These are phyloP conservation scores for Trichoderma virens DNA, from an alignment of 495 filamentous ascomycete genomes.

Conservation along the genomic window DNA sequence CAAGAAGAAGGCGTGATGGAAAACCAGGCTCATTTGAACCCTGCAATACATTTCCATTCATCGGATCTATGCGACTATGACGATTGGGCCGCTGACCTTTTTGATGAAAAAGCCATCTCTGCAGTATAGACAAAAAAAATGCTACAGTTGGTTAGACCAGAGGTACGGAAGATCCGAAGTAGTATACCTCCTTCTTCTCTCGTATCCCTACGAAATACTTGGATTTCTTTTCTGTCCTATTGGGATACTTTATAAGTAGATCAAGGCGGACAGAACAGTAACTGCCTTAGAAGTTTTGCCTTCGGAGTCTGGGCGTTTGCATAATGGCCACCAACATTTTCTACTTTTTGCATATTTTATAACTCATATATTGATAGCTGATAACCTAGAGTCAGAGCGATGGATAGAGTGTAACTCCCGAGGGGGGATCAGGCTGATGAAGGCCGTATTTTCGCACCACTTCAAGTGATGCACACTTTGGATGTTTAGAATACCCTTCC, in stretches of 20 bases:
- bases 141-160: constrained; percentile 28
- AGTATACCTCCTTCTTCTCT: constrained; percentile 34
- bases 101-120: constrained; percentile 66
- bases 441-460: no score
- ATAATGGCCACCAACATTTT: constrained; percentile 67
- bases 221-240: constrained; percentile 51
- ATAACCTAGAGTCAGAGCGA: constrained; percentile 55
- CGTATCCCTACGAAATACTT: constrained; percentile 62
- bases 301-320: constrained; percentile 60
- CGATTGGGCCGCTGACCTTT: constrained; percentile 61
- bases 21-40: no score
- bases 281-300: constrained; percentile 51
- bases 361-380: constrained; percentile 45
- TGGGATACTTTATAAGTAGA: constrained; percentile 41
- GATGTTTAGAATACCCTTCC: no score
- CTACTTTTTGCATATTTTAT: constrained; percentile 52
- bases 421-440: constrained; percentile 74
- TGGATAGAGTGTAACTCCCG: constrained; percentile 61
- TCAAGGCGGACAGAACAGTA: constrained; percentile 51
- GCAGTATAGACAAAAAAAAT: constrained; percentile 68
- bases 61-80: constrained; percentile 58
- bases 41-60: constrained; percentile 56
- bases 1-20: constrained; percentile 20
- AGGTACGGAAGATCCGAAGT: background rate
- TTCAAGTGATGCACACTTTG: no score